phyloP scores from a whole-genome alignment of 352 stramenopile genomes.

The Blastocystis sp. region DNA sequence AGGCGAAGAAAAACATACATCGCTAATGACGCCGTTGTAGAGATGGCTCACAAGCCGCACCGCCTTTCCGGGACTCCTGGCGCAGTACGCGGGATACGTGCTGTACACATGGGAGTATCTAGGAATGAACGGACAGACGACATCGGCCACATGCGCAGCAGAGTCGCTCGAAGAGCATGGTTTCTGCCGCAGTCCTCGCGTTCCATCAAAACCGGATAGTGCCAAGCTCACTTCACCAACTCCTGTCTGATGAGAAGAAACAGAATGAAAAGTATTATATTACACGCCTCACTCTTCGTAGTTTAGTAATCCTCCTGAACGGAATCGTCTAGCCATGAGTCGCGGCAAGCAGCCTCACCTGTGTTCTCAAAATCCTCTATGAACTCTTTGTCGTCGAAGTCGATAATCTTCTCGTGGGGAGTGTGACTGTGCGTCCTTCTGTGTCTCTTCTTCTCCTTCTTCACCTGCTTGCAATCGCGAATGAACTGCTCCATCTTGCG shows the following conservation, averaged over 20 bases:
- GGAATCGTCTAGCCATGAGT: slow-evolving; percentile 14
- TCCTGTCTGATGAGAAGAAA: too few species aligned
- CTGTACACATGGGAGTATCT: neutral
- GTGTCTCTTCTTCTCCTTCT: slow-evolving; percentile 38
- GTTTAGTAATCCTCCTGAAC: slow-evolving; percentile 62
- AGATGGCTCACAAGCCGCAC: neutral
- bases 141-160: neutral
- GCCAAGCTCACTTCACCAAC: too few species aligned
- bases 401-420: slow-evolving; percentile 10
- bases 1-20: too few species aligned
- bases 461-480: slow-evolving; percentile 40
- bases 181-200: too few species aligned
- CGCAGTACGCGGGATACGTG: neutral
- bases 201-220: too few species aligned
- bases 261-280: neutral
- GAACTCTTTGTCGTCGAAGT: slow-evolving; percentile 67
- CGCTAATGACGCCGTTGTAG: neutral
- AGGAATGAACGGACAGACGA: neutral
- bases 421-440: slow-evolving; percentile 44
- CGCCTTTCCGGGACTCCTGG: neutral
- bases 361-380: slow-evolving; percentile 67
- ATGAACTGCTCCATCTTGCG: slow-evolving; percentile 60
- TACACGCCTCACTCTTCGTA: neutral
- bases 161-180: too few species aligned
- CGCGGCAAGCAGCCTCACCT: neutral